Conservation (phyloP, 305 asterid species). For the Plantago coronopus region DNA sequence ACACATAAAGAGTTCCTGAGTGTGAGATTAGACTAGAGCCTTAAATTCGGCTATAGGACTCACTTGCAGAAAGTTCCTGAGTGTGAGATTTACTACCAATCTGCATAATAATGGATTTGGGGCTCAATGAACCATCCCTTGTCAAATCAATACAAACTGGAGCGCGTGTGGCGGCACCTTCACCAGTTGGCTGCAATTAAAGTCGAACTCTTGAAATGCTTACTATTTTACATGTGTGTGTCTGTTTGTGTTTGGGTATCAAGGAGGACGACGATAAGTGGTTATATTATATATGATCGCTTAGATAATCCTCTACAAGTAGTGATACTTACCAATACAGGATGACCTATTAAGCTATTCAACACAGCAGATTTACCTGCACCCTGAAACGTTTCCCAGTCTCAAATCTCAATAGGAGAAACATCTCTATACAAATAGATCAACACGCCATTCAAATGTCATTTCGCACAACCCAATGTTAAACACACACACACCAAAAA, state of each 20-base stretch:
- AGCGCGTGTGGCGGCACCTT: constrained; percentile 74
- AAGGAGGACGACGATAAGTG: background rate
- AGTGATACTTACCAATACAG: constrained; percentile 60
- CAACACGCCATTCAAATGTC: too few species aligned
- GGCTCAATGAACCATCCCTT: constrained; percentile 50
- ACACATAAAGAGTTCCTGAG: constrained; percentile 7
- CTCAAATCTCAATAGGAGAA: constrained; percentile 14
- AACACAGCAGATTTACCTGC: constrained; percentile 85
- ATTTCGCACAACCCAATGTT: too few species aligned
- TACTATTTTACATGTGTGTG: background rate
- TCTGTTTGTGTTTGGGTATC: background rate
- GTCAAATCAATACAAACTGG: constrained; percentile 53
- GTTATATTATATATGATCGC: too few species aligned
- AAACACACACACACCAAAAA: too few species aligned
- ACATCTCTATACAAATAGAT: background rate
- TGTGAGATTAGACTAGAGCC: constrained; percentile 8
- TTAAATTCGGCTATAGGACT: constrained; percentile 32
- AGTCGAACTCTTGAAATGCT: background rate
- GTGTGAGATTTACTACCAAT: constrained; percentile 72
- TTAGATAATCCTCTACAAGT: constrained; percentile 5
- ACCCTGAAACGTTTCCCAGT: constrained; percentile 63
- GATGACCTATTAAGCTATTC: constrained; percentile 84
- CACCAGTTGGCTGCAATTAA: constrained; percentile 61
- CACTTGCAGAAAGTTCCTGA: constrained; percentile 80
- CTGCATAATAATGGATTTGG: constrained; percentile 55